Conservation (phyloP, 2,329 filamentous ascomycete species). For the Penicillium sclerotigenum region DNA sequence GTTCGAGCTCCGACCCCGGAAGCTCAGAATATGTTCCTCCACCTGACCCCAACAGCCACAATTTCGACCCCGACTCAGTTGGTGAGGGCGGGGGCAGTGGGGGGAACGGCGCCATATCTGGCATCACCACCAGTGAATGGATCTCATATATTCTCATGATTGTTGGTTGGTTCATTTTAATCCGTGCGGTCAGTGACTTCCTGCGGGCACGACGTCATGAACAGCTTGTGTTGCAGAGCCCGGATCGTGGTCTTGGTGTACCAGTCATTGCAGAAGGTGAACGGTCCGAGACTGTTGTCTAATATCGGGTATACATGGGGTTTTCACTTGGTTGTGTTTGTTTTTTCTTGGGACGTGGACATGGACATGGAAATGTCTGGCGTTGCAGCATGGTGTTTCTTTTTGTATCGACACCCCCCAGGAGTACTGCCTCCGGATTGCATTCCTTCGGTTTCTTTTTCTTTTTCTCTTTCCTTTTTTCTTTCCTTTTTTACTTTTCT, state of each 20-base stretch:
- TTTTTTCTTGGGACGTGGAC: conserved; percentile 5
- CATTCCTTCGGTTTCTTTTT: conserved; percentile 7
- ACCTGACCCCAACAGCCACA: conserved; percentile 82
- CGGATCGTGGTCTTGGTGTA: conserved; percentile 78
- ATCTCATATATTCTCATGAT: conserved; percentile 93
- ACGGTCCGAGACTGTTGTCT: conserved; percentile 72
- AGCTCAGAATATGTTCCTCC: conserved; percentile 57
- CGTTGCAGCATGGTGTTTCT: conserved; percentile 10
- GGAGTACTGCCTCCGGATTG: conserved; percentile 14
- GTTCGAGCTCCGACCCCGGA: conserved; percentile 37
- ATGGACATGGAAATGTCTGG: conserved; percentile 5
- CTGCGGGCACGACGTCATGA: conserved; percentile 84
- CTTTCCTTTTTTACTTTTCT: conserved; percentile 2
- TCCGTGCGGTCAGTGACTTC: conserved; percentile 89
- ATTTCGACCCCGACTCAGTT: conserved; percentile 74
- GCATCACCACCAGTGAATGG: conserved; percentile 77
- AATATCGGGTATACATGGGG: conserved; percentile 25
- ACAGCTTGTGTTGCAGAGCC: conserved; percentile 87
- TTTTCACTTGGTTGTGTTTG: conserved; percentile 14
- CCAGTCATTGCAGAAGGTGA: conserved; percentile 87
- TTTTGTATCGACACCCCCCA: conserved; percentile 17
- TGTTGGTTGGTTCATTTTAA: conserved; percentile 95
- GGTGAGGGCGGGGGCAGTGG: conserved; percentile 40
- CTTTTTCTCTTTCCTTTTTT: too few species aligned
- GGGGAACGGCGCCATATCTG: conserved; percentile 43